These are phyloP conservation scores for Boletus rex-veris DNA, from an alignment of 768 basidiomycete species.

Conservation along the genomic window DNA sequence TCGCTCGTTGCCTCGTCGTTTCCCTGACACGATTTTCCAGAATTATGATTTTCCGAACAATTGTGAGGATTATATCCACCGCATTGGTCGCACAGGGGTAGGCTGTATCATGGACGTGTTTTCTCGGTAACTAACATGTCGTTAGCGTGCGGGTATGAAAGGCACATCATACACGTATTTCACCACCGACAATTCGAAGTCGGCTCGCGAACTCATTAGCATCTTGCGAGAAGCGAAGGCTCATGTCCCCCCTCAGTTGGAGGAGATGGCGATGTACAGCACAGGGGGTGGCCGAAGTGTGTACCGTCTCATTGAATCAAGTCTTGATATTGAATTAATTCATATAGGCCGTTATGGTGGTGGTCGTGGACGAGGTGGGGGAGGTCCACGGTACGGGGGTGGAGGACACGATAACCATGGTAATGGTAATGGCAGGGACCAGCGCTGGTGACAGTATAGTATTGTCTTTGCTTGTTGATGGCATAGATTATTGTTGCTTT, in stretches of 20 bases:
- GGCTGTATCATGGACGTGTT: slow-evolving; percentile 20
- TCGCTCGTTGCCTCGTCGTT: slow-evolving; percentile 1
- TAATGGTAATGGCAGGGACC: slow-evolving; percentile 23
- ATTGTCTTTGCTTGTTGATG: slow-evolving; percentile 7
- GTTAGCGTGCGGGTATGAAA: slow-evolving; percentile 84
- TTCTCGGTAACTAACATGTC: slow-evolving; percentile 13
- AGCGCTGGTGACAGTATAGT: slow-evolving; percentile 17
- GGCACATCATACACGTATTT: slow-evolving; percentile 95
- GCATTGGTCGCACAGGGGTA: slow-evolving; percentile 96
- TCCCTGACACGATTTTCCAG: slow-evolving; percentile 37
- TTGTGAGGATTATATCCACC: slow-evolving; percentile 97
- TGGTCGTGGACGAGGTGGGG: slow-evolving; percentile 28
- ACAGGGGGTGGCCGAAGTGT: slow-evolving; percentile 73
- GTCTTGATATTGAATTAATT: neutral
- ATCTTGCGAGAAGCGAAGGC: slow-evolving; percentile 90
- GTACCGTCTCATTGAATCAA: slow-evolving; percentile 18
- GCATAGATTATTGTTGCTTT: slow-evolving; percentile 19
- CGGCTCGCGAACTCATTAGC: slow-evolving; percentile 83
- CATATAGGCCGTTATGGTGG: slow-evolving; percentile 57
- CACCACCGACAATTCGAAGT: slow-evolving; percentile 93
- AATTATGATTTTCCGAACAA: slow-evolving; percentile 99
- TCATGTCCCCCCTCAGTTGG: slow-evolving; percentile 79
- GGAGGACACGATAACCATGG: slow-evolving; percentile 23
- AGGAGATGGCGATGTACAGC: slow-evolving; percentile 89
- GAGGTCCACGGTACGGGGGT: slow-evolving; percentile 21